Base-by-base conservation (phyloP, 805 yeast species). In the Metschnikowia cerradonensis region DNA sequence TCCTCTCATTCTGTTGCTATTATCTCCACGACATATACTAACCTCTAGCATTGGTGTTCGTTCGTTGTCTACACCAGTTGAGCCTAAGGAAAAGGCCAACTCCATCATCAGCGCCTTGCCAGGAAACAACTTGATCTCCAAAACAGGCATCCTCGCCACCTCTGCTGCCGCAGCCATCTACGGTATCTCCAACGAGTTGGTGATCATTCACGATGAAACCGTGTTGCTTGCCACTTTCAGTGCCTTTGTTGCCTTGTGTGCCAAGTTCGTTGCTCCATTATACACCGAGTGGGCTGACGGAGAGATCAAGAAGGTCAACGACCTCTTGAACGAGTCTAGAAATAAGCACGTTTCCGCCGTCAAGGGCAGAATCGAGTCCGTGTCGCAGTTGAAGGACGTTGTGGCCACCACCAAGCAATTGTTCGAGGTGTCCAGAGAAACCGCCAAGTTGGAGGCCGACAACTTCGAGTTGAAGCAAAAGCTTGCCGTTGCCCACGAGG, bases 101-200 rank as follows among this genome's bases (percentile, higher is more conserved):
- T 83, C 96, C 48, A 83, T 92, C 72, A 83, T 92, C 64, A 91
- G 88, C 66, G 89, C 97, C 57, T 76, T 94, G 61, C 99, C 99
- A 71, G 97, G 97, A 70, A 86, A 82, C 83, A 82, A 83, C 65
- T 77, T 82, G 62, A 72, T 92, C 61, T 82, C 97, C 60, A 94
- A 94, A 83, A 90, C 97, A 56, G 97, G 97, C 67, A 81, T 91
- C 67, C 78, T 94, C 66, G 97, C 97, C 65, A 91, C 99, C 49
- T 82, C 92, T 55, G 83, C 96, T 54, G 97, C 97, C 56, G 98
- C 96, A 51, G 84, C 96, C 54, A 72, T 92, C 61, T 94, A 90
- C 76, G 97, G 96, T 59, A 85, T 94, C 68, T 87, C 97, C 64
- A 90, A 89, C 75, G 96, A 90, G 73, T 80, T 94, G 61, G 86